phyloP scores from a whole-genome alignment of 2,329 filamentous ascomycete genomes.

The Fusarium tuaranense region DNA sequence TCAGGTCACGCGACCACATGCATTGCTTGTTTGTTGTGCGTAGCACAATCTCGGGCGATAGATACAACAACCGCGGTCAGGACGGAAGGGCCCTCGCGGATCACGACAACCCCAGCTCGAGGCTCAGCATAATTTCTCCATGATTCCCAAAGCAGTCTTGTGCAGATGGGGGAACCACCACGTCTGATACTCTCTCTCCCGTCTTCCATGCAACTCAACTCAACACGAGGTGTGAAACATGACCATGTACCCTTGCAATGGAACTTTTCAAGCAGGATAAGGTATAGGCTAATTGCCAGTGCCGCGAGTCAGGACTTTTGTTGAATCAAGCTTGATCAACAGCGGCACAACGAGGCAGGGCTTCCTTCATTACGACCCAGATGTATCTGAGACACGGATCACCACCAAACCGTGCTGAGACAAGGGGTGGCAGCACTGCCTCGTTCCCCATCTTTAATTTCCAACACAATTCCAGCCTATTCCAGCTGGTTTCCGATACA shows the following conservation, averaged over 20 bases:
- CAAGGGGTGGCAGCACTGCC: not conserved
- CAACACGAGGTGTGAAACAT: not conserved
- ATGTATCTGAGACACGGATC: not conserved
- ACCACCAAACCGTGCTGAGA: not conserved
- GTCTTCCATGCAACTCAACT: not conserved
- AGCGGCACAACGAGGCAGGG: not conserved
- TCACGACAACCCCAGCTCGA: not conserved
- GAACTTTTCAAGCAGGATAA: not conserved
- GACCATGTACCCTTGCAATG: not conserved
- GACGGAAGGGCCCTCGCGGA: not conserved
- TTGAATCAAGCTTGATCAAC: not conserved
- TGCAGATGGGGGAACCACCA: not conserved
- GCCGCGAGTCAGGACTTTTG: not conserved
- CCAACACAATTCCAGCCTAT: not conserved
- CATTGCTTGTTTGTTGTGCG: not conserved
- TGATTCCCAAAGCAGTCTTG: not conserved
- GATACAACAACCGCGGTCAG: not conserved
- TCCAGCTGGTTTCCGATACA: not conserved
- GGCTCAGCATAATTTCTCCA: not conserved
- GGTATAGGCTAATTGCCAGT: not conserved
- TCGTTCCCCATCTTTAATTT: not conserved
- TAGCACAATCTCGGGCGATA: not conserved
- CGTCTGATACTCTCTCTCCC: not conserved
- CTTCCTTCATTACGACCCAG: not conserved
- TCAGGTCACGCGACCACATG: constrained; percentile 7